These are phyloP conservation scores for Lagerstroemia speciosa DNA, from an alignment of 345 rosid genomes.

Conservation along the genomic window DNA sequence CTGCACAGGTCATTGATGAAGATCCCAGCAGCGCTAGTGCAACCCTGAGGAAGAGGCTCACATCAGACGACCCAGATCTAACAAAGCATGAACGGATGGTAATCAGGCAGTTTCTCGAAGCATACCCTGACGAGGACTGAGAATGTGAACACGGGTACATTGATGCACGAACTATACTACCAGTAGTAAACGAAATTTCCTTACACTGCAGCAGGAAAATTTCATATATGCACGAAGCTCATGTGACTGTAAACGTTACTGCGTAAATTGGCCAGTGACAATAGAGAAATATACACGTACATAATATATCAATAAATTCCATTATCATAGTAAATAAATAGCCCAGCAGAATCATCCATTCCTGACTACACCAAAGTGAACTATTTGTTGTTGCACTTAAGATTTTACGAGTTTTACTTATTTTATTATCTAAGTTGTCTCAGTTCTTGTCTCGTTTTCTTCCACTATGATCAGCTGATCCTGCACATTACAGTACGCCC, in stretches of 20 bases:
- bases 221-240: neutral
- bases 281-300: neutral
- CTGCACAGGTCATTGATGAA: constrained; percentile 44
- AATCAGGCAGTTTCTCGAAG: constrained; percentile 52
- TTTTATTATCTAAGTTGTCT: neutral
- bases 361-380: neutral
- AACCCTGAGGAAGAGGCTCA: constrained; percentile 39
- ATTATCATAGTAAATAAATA: neutral
- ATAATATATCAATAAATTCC: neutral
- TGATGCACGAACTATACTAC: neutral
- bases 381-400: neutral
- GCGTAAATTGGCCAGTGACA: neutral
- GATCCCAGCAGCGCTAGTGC: constrained; percentile 32
- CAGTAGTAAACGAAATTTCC: neutral
- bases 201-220: neutral
- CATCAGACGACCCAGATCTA: constrained; percentile 49
- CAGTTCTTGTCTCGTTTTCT: too few species aligned
- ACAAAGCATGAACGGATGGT: constrained; percentile 43
- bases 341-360: neutral
- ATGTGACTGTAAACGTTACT: neutral
- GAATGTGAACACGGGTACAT: neutral
- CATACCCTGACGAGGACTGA: constrained; percentile 35
- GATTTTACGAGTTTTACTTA: neutral
- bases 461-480: too few species aligned
- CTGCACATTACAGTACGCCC: too few species aligned